Percentiles rank a stretch among this genome's conserved stretches.
These are phyloP conservation scores for Fraxinus dipetala DNA, from an alignment of 305 asterid genomes.

Conservation along the genomic window DNA sequence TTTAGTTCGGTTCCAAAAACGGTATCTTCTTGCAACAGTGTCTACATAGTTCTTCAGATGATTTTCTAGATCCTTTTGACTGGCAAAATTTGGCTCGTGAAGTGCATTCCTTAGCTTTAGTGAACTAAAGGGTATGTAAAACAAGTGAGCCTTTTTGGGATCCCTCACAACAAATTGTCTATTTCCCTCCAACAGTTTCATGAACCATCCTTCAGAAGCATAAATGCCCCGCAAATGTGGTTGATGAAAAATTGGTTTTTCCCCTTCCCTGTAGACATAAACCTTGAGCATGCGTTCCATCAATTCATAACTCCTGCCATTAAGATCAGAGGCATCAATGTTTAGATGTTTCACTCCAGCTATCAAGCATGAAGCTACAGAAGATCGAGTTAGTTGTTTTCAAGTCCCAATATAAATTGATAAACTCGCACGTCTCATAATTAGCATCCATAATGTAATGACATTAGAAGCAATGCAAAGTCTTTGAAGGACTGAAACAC, in stretches of 20 bases:
- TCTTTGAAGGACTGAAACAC: neutral
- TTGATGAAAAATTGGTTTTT: constrained; percentile 54
- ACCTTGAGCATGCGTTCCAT: constrained; percentile 54
- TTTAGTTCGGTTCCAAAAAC: constrained; percentile 45
- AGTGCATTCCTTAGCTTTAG: constrained; percentile 36
- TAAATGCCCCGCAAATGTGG: constrained; percentile 50
- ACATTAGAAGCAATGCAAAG: neutral
- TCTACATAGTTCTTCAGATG: constrained; percentile 43
- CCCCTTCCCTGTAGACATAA: constrained; percentile 54
- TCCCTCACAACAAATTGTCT: constrained; percentile 45
- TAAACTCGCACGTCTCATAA: neutral
- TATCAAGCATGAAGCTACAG: neutral
- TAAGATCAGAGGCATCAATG: constrained; percentile 14
- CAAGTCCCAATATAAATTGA: neutral
- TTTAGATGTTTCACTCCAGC: neutral
- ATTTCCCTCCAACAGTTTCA: constrained; percentile 53
- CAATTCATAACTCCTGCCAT: constrained; percentile 54
- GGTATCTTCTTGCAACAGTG: constrained; percentile 36
- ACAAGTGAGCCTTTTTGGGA: constrained; percentile 54
- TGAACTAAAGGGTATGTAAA: constrained; percentile 55
- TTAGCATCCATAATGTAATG: neutral
- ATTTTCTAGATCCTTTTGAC: constrained; percentile 38
- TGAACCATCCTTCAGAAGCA: constrained; percentile 70
- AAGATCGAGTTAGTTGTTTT: neutral
- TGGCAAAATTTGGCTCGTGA: constrained; percentile 20